Evolutionary conservation across 345 rosid genomes (phyloP).

Genomic region (Hypericum perforatum): DNA sequence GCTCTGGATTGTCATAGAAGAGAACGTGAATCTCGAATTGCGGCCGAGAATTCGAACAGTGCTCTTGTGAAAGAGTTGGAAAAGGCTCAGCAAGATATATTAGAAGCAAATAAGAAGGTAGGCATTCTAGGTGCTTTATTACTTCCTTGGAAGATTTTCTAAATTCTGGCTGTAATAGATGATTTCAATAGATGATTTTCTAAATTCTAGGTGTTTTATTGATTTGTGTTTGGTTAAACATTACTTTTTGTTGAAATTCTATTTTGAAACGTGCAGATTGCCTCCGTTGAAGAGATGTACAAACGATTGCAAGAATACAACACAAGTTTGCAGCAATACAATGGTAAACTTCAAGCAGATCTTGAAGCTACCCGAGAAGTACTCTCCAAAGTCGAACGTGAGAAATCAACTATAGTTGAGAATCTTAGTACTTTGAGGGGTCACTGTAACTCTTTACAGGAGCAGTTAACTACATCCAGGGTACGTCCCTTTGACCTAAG

Average conservation of each 20-base stretch:
- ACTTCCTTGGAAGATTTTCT: not conserved
- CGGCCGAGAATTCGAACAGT: conserved; percentile 47
- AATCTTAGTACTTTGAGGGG: conserved; percentile 75
- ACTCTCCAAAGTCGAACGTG: conserved; percentile 58
- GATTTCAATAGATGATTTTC: no score
- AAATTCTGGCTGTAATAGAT: not conserved
- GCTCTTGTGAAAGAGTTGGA: conserved; percentile 59
- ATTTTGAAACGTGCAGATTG: conserved; percentile 33
- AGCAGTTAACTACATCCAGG: conserved; percentile 57
- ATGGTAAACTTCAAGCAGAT: conserved; percentile 61
- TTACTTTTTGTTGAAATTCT: not conserved
- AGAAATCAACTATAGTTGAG: conserved; percentile 67
- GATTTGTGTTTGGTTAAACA: not conserved
- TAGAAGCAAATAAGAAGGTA: conserved; percentile 67
- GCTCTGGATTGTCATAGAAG: conserved; percentile 46
- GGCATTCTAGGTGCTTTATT: no score
- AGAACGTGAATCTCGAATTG: conserved; percentile 55
- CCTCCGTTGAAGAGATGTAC: conserved; percentile 57
- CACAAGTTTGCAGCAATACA: conserved; percentile 71
- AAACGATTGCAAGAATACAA: conserved; percentile 80
- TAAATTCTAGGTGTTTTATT: no score
- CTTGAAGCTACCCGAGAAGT: conserved; percentile 48
- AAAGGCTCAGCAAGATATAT: conserved; percentile 54
- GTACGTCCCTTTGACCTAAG: conserved; percentile 30
- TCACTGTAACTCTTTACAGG: conserved; percentile 72